Evolutionary conservation across 78 protist species (phyloP), one percentile per base, ranked within the genome.

Genomic region (Blattamonas nauphoetae): DNA sequence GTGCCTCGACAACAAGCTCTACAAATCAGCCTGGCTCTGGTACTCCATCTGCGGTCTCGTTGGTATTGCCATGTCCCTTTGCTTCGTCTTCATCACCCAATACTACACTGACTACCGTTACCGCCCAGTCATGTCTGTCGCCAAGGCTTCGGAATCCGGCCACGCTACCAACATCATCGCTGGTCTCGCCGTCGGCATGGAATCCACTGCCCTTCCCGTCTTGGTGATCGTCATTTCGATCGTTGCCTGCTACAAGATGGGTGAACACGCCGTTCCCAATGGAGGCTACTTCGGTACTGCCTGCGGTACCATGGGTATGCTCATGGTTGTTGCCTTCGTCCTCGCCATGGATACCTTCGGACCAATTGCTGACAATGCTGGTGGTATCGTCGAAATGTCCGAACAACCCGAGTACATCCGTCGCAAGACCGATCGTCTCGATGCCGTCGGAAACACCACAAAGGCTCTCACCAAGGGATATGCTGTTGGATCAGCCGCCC

Each of bases 361-460:
- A 11, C 92, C 93, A 1, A 89, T 91, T 45, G 80, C 90, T 0
- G 96, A 94, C 88, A 94, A 94, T 71, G 96, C 93, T 32, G 96
- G 96, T 0, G 96, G 96, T n/a, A 92, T 94, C 83, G 94, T 88
- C 41, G 96, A 94, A 89, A 92, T 94, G 94, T 5, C 87, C 5
- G 86, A 45, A 45, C 83, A 55, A 64, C 41, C 41, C 32, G 89
- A 91, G 42, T 44, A 86, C 84, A 82, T 91, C 41, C 89, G 95
- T 3, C 34, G 45, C 32, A 41, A 45, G 38, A 88, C 90, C 38
- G 94, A 90, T 83, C 35, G 77, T 42, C 91, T 91, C 32, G 95
- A 93, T 55, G 95, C 96, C 0, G 90, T 91, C 81, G 96, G 96
- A 45, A 94, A 94, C 80, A 88, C 88, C 44, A 94, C 96, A 35